Base-by-base conservation (phyloP, 495 filamentous ascomycete genomes). In the Trichoderma parareesei region DNA sequence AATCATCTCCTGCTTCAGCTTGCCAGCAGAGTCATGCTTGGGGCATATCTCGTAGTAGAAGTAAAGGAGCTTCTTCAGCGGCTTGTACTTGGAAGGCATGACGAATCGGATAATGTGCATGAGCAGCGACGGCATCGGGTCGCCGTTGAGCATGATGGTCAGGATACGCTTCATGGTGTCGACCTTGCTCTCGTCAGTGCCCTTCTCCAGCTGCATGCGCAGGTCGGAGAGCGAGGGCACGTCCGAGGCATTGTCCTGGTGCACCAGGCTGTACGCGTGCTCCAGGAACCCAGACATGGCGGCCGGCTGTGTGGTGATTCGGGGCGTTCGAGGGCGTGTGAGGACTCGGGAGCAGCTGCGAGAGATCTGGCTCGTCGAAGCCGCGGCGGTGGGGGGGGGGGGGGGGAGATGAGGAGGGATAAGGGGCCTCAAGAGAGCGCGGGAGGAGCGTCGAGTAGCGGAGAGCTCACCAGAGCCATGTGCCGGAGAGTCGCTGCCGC, bases 51-150 rank as follows among this genome's bases (percentile, higher is more conserved):
- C 95, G 76, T 97, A 96, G 80, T 97, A 99, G 76, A 98, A 93
- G 78, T 99, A 99, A 16, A 99, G 84, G 49, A 99, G 79, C 79
- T 98, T 98, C 84, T 99, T 99, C 70, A 99, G 80, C n/a, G 87
- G 79, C 77, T 98, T 98, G 78, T 88, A 91, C 80, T 90, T 96
- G 65, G 91, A 93, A 2, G 95, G 95, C 95, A 98, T 98, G 68
- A 99, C 91, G 76, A 98, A 98, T 75, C 94, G 90, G 79, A 99
- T 98, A 72, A 99, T 98, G 78, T 97, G 95, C 95, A 99, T 99
- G 68, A 99, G 85, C 18, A 99, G 84, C 70, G 90, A 86, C 46
- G 91, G 87, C 89, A 98, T 92, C 43, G 95, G 91, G 72, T 98
- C 95, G 65, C 95, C 95, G 73, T 97, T 99, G 71, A 99, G 87